A percentile compares a stretch with the other conserved stretches of the same genome.
These are phyloP conservation scores for Xylariaceae sp. DNA, from an alignment of 2,329 filamentous ascomycete species.

Conservation along the genomic window DNA sequence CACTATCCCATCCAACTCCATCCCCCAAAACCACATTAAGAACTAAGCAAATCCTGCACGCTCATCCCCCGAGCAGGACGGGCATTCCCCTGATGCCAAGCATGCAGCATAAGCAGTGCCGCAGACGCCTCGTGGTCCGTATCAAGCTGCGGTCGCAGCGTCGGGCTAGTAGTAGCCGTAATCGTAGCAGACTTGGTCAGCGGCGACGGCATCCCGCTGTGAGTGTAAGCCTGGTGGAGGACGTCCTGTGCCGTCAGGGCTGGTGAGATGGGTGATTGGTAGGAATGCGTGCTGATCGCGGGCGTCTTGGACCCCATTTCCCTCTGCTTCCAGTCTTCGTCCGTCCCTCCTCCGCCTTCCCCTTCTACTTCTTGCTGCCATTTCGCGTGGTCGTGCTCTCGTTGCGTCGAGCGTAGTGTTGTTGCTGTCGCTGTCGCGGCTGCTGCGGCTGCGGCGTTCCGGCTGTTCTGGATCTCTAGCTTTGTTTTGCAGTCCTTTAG, in stretches of 20 bases:
- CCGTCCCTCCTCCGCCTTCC: constrained; percentile 39
- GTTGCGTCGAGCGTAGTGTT: background rate
- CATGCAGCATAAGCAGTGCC: constrained; percentile 82
- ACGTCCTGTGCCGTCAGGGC: constrained; percentile 46
- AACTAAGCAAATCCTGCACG: constrained; percentile 51
- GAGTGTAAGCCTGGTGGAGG: background rate
- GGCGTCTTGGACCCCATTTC: background rate
- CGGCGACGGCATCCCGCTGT: background rate
- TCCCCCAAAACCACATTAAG: no score
- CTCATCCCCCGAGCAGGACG: constrained; percentile 46
- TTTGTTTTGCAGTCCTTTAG: constrained; percentile 82
- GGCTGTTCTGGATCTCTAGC: constrained; percentile 60
- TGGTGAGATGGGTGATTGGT: constrained; percentile 51
- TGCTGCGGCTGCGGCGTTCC: constrained; percentile 16
- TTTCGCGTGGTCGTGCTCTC: constrained; percentile 28
- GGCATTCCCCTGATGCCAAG: constrained; percentile 48
- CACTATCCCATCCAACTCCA: no score
- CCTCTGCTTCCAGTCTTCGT: constrained; percentile 41
- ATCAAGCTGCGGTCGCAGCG: constrained; percentile 52
- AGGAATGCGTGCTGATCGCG: no score
- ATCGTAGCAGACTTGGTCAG: background rate
- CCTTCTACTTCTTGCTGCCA: background rate
- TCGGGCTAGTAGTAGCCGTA: constrained; percentile 47
- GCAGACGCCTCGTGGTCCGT: constrained; percentile 76
- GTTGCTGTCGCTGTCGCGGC: no score